These are phyloP conservation scores for Stramenopiles sp. DNA, from an alignment of 352 stramenopile species.

Conservation along the genomic window DNA sequence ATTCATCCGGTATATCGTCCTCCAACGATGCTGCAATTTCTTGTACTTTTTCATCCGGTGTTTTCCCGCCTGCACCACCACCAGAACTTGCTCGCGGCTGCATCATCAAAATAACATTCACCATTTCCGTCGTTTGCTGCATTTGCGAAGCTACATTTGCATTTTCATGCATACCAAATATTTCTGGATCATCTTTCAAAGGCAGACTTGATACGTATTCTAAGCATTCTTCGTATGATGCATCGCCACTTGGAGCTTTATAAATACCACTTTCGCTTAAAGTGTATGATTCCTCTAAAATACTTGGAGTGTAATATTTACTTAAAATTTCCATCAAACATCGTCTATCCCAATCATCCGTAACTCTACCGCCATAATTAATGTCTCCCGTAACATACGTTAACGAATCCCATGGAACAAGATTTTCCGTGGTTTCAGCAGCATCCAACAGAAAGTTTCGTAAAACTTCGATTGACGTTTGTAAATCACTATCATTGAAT, in stretches of 20 bases:
- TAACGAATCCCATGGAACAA: constrained; percentile 80
- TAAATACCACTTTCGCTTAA: constrained; percentile 96
- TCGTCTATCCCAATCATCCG: constrained; percentile 86
- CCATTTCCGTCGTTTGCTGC: constrained; percentile 79
- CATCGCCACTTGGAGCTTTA: constrained; percentile 53
- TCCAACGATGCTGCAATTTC: constrained; percentile 84
- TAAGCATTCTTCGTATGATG: constrained; percentile 79
- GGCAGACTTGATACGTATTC: constrained; percentile 81
- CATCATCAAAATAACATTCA: constrained; percentile 79
- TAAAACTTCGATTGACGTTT: constrained; percentile 89
- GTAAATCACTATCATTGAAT: constrained; percentile 94
- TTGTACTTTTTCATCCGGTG: constrained; percentile 80
- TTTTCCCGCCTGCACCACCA: constrained; percentile 63
- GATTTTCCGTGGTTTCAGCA: constrained; percentile 97
- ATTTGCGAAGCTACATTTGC: constrained; percentile 90
- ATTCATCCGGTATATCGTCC: constrained; percentile 44
- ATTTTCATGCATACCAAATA: constrained; percentile 95
- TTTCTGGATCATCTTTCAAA: constrained; percentile 91
- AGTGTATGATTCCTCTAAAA: constrained; percentile 52
- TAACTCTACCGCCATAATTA: constrained; percentile 97
- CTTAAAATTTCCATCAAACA: constrained; percentile 93
- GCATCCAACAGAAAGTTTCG: too few species aligned
- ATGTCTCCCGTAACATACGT: constrained; percentile 97
- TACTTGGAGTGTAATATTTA: constrained; percentile 62
- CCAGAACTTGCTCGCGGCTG: constrained; percentile 64